These are phyloP conservation scores for Physcia stellaris DNA, from an alignment of 495 filamentous ascomycete species.

Conservation along the genomic window DNA sequence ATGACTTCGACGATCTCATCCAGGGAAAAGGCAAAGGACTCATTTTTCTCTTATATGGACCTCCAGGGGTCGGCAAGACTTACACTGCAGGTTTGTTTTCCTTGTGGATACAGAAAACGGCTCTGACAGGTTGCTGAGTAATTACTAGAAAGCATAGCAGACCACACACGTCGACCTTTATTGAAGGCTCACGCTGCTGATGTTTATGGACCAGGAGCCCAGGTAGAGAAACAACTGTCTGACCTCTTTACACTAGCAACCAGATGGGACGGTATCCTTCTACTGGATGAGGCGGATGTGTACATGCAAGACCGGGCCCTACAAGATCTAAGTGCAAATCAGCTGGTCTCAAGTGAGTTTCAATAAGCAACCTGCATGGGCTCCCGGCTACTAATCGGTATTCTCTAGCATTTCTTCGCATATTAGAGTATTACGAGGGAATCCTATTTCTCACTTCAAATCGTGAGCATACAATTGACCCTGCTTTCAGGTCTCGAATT, in stretches of 20 bases:
- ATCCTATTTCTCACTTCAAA: no score
- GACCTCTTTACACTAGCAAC: conserved; percentile 8
- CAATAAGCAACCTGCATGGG: no score
- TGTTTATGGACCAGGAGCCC: conserved; percentile 1
- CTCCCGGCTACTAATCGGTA: no score
- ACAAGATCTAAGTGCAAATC: conserved; percentile 18
- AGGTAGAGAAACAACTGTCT: conserved; percentile 10
- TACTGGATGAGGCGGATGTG: conserved; percentile 56
- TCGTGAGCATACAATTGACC: no score
- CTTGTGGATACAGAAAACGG: no score
- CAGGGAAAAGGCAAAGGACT: conserved; percentile 12
- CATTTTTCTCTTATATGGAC: conserved; percentile 15
- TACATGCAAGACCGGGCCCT: conserved; percentile 42
- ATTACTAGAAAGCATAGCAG: neutral
- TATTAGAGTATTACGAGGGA: no score
- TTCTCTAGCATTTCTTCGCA: no score
- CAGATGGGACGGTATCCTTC: conserved; percentile 27
- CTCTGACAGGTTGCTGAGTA: no score
- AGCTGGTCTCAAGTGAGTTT: conserved; percentile 14
- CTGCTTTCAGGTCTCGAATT: no score
- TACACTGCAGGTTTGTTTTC: no score
- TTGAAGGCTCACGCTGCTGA: neutral
- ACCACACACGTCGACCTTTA: conserved; percentile 1
- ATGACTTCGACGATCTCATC: conserved; percentile 13
- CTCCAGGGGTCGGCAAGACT: conserved; percentile 13